A percentile compares a stretch with the other conserved stretches of the same genome.
These are phyloP conservation scores for Lactarius tabidus DNA, from an alignment of 768 basidiomycete genomes.

Conservation along the genomic window DNA sequence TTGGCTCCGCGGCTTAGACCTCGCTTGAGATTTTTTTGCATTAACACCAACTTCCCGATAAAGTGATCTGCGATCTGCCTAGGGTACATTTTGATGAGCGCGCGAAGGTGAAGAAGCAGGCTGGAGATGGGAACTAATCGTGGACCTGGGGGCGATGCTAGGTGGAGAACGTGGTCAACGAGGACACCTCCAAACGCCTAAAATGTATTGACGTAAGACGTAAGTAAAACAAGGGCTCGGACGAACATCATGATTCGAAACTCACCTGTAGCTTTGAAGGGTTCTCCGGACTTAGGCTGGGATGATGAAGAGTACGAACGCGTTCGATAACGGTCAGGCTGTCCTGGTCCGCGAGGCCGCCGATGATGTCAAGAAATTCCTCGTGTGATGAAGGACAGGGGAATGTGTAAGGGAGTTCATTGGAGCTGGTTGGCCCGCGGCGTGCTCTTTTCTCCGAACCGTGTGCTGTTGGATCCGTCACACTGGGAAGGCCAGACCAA, in stretches of 20 bases:
- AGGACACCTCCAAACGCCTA: slow-evolving; percentile 74
- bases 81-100: slow-evolving; percentile 78
- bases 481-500: neutral
- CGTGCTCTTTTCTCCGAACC: neutral
- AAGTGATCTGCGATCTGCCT: slow-evolving; percentile 74
- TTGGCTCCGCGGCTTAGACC: slow-evolving; percentile 76
- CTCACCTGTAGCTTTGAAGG: slow-evolving; percentile 86
- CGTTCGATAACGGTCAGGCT: slow-evolving; percentile 81
- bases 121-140: slow-evolving; percentile 55
- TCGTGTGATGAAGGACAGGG: slow-evolving; percentile 83
- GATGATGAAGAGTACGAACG: slow-evolving; percentile 86
- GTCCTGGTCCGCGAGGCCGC: slow-evolving; percentile 65
- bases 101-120: slow-evolving; percentile 73
- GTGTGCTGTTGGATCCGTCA: neutral
- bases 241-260: slow-evolving; percentile 9
- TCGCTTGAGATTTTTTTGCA: slow-evolving; percentile 90
- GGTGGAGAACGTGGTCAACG: slow-evolving; percentile 82
- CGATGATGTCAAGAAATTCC: slow-evolving; percentile 82
- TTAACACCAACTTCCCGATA: slow-evolving; percentile 74
- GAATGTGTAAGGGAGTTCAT: slow-evolving; percentile 90
- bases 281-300: slow-evolving; percentile 88
- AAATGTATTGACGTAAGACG: slow-evolving; percentile 4
- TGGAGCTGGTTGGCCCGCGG: slow-evolving; percentile 18
- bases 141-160: slow-evolving; percentile 60
- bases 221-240: neutral